phyloP scores from a whole-genome alignment of 306 rosid genomes.

The Vicia faba region DNA sequence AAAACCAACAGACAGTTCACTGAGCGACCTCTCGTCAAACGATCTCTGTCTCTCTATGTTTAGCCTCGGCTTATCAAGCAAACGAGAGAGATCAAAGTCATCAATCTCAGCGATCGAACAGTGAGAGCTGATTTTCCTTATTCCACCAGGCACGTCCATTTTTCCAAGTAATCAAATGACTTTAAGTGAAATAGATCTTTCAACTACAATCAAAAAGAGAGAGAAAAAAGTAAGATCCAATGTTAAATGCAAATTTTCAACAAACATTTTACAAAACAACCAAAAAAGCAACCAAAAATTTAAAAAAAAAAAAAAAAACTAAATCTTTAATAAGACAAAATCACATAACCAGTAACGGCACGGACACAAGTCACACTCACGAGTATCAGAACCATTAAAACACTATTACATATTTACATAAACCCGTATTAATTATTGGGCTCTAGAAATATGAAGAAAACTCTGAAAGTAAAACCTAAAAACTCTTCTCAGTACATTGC shows the following conservation, averaged over 20 bases:
- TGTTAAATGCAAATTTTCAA: slow-evolving; percentile 28
- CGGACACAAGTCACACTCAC: slow-evolving; percentile 29
- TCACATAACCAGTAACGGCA: slow-evolving; percentile 16
- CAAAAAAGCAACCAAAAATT: background rate
- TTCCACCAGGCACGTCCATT: slow-evolving; percentile 72
- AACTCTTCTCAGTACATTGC: slow-evolving; percentile 13
- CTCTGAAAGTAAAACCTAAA: background rate
- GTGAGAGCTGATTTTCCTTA: slow-evolving; percentile 67
- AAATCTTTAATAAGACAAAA: slow-evolving; percentile 8
- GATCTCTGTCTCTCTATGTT: slow-evolving; percentile 87
- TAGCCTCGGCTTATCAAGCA: slow-evolving; percentile 72
- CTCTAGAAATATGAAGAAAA: slow-evolving; percentile 15
- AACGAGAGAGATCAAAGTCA: slow-evolving; percentile 70
- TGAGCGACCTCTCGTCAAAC: slow-evolving; percentile 90
- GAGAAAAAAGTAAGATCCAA: slow-evolving; percentile 1
- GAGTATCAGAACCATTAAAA: slow-evolving; percentile 9
- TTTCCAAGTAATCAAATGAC: slow-evolving; percentile 29
- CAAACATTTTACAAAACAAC: slow-evolving; percentile 22
- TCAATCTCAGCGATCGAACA: slow-evolving; percentile 82
- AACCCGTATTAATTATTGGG: slow-evolving; percentile 1
- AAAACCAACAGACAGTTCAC: slow-evolving; percentile 73
- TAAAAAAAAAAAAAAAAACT: no score
- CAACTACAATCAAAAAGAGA: slow-evolving; percentile 29
- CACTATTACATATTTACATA: background rate
- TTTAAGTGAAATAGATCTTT: slow-evolving; percentile 28